Evolutionary conservation across 768 basidiomycete genomes (phyloP).

Genomic region (Agaricus blazei): DNA sequence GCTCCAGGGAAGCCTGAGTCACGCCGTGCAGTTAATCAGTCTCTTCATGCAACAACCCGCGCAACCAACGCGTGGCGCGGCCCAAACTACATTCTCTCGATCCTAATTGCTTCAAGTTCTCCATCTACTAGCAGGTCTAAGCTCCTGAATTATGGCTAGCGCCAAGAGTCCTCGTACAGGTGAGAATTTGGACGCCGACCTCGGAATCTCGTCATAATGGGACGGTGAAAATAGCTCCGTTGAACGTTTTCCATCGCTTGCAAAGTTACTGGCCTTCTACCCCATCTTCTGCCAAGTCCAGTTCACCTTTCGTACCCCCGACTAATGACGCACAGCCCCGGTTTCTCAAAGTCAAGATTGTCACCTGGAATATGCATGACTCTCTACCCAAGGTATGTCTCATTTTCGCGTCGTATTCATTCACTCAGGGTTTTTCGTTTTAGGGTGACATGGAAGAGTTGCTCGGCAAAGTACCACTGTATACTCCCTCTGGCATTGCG

Average conservation of each 20-base stretch:
- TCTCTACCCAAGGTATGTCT: constrained; percentile 62
- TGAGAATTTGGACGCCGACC: not conserved
- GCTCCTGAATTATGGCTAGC: not conserved
- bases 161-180: constrained; percentile 1
- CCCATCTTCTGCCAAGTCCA: not conserved
- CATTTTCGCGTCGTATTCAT: not conserved
- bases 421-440: not conserved
- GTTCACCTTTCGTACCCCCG: not conserved
- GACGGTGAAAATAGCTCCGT: not conserved
- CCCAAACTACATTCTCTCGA: not conserved
- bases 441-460: constrained; percentile 74
- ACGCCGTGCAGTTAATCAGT: not conserved
- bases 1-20: not conserved
- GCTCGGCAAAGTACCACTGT: constrained; percentile 53
- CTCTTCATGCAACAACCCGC: constrained; percentile 3
- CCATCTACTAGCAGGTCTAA: not conserved
- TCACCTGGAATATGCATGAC: constrained; percentile 88
- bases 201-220: not conserved
- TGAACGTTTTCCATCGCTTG: constrained; percentile 1
- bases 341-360: constrained; percentile 57
- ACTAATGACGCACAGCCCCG: not conserved
- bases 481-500: constrained; percentile 23
- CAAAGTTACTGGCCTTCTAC: constrained; percentile 2
- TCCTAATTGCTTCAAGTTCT: not conserved
- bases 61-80: constrained; percentile 8